Base-by-base conservation (phyloP, 306 rosid genomes). In the Lathyrus sativus region DNA sequence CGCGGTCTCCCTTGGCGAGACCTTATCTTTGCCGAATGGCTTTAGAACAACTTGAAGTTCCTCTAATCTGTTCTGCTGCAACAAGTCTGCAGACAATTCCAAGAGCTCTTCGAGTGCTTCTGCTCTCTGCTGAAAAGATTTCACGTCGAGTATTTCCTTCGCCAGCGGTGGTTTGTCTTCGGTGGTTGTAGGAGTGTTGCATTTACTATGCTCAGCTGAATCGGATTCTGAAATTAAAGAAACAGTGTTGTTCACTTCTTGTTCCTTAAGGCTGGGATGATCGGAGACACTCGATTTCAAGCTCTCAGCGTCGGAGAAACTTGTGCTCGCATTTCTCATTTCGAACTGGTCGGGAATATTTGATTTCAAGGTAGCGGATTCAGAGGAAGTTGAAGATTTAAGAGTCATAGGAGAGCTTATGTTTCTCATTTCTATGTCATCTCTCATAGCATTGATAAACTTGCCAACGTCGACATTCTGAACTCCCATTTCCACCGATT, bases 1-100 rank as follows among this genome's bases (percentile, higher is more conserved):
- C 12, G 97, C 99, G 1, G 99, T 95, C 85, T 95, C 99, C 77
- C 97, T 91, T 12, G 99, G 99, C 24, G 99, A 90, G 46, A 91
- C 97, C 75, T 90, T 95, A 65, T 85, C 95, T 83, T 90, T 95
- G 51, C 99, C 99, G 11, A 95, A 95, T 29, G 99, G 99, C 82
- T 84, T 90, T 70, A 95, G 77, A 45, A 95, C 97, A 73, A 95
- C 89, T 50, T 90, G 82, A 58, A 95, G 96, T 78, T 95, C 99
- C 79, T 88, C 99, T 76, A 90, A 71, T 77, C 96, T 85, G 43
- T 84, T 81, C 17, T 88, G 87, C 84, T 95, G 95, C 79, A 95
- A 72, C 78, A 95, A 85, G 9, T 95, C 99, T 49, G 99, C 99
- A 19, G 99, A 95, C 55, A 95, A 66, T 79, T 95, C 99, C 65